These are phyloP conservation scores for Plectosphaerella sp. DNA, from an alignment of 2,329 filamentous ascomycete genomes.

Conservation along the genomic window DNA sequence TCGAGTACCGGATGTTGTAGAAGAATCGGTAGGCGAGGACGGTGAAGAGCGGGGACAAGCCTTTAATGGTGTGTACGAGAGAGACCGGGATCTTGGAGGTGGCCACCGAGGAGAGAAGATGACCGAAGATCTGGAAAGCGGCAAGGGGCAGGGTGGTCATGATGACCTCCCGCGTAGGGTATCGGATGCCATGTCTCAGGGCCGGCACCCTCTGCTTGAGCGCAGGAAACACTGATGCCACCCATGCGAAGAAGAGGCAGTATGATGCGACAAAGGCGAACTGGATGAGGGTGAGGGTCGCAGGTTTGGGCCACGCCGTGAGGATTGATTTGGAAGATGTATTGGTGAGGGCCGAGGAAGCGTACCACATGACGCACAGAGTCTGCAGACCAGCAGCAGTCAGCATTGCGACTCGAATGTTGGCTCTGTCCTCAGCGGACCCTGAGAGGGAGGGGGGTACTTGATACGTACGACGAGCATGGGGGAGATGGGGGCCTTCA, in stretches of 20 bases:
- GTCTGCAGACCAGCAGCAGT: slow-evolving; percentile 42
- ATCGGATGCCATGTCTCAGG: slow-evolving; percentile 77
- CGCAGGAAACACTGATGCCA: slow-evolving; percentile 67
- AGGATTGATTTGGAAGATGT: slow-evolving; percentile 97
- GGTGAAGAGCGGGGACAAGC: slow-evolving; percentile 90
- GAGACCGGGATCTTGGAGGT: slow-evolving; percentile 95
- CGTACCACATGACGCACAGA: slow-evolving; percentile 89
- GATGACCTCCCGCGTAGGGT: slow-evolving; percentile 77
- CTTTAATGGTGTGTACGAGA: slow-evolving; percentile 97
- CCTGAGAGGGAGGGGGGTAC: neutral
- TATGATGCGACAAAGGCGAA: slow-evolving; percentile 89
- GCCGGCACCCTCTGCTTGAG: slow-evolving; percentile 71
- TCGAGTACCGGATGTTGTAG: slow-evolving; percentile 83
- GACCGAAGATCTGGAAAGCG: slow-evolving; percentile 87
- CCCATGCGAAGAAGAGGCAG: slow-evolving; percentile 74
- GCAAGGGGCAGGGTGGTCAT: slow-evolving; percentile 86
- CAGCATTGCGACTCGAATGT: neutral
- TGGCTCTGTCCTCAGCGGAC: neutral
- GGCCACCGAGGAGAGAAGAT: slow-evolving; percentile 89
- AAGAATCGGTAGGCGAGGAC: slow-evolving; percentile 88
- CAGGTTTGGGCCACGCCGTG: slow-evolving; percentile 83
- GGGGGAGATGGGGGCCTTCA: slow-evolving; percentile 85
- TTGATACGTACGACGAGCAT: slow-evolving; percentile 68
- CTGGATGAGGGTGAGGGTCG: slow-evolving; percentile 87
- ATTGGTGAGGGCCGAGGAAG: slow-evolving; percentile 92